Conservation (phyloP, 2,329 filamentous ascomycete species). For the Capronia epimyces region DNA sequence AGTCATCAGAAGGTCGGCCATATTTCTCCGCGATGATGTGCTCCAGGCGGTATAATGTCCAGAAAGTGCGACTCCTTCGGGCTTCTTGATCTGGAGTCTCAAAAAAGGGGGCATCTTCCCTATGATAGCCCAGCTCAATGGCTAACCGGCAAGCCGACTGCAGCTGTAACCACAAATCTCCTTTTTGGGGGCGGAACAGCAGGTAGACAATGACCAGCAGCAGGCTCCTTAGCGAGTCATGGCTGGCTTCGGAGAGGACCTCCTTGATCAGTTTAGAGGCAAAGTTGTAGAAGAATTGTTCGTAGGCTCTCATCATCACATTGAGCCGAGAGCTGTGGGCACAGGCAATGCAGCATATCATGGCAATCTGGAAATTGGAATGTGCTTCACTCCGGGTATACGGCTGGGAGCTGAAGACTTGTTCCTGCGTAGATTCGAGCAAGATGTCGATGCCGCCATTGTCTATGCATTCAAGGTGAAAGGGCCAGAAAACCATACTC, state of each 20-base stretch:
- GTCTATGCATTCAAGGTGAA: background rate
- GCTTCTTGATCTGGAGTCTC: constrained; percentile 14
- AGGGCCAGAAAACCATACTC: background rate
- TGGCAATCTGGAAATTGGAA: background rate
- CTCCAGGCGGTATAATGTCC: constrained; percentile 34
- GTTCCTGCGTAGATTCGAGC: background rate
- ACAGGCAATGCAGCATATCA: background rate
- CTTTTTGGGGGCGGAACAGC: constrained; percentile 24
- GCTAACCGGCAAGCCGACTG: constrained; percentile 28
- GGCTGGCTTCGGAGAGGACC: constrained; percentile 24
- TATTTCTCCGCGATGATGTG: constrained; percentile 34
- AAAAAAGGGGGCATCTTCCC: constrained; percentile 24
- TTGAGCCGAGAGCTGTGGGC: background rate
- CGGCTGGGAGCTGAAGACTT: background rate
- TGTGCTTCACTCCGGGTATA: background rate
- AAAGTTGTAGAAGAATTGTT: constrained; percentile 1
- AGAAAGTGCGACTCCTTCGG: constrained; percentile 26
- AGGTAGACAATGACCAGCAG: constrained; percentile 24
- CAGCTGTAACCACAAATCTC: constrained; percentile 24
- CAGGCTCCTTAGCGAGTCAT: constrained; percentile 22
- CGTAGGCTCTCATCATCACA: background rate
- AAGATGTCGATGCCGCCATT: background rate
- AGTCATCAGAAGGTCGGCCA: constrained; percentile 34
- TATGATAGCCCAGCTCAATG: constrained; percentile 33
- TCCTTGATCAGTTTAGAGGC: constrained; percentile 25